Conservation (phyloP, 768 basidiomycete species). For the Boletus pseudo-olivaceus region DNA sequence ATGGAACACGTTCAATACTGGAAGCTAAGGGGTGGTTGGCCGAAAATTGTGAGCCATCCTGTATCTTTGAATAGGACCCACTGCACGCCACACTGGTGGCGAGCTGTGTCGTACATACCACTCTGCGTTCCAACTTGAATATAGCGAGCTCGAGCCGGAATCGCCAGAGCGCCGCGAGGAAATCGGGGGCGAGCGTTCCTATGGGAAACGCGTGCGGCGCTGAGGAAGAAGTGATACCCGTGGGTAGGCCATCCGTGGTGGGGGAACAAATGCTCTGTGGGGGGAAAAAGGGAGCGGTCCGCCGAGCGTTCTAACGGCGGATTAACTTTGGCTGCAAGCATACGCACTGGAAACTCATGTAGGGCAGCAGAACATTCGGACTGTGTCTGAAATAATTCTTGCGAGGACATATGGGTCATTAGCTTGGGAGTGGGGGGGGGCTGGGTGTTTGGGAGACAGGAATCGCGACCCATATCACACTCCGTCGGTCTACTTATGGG, state of each 20-base stretch:
- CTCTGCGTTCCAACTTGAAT: constrained; percentile 21
- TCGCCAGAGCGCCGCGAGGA: constrained; percentile 17
- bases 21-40: constrained; percentile 9
- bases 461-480: not conserved
- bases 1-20: constrained; percentile 20
- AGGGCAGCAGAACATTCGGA: not conserved
- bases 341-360: not conserved
- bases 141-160: constrained; percentile 17
- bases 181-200: constrained; percentile 3
- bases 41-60: not conserved
- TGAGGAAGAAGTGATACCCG: not conserved
- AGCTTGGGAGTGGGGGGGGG: not conserved
- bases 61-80: not conserved
- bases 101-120: constrained; percentile 10
- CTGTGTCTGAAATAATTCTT: not conserved
- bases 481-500: constrained; percentile 14
- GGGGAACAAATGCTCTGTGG: not conserved
- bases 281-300: not conserved
- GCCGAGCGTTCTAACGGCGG: not conserved
- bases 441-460: not conserved
- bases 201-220: not conserved
- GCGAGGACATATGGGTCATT: constrained; percentile 4
- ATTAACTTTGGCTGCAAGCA: not conserved
- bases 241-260: not conserved
- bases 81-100: not conserved